Evolutionary conservation across 2,329 filamentous ascomycete genomes (phyloP).

Genomic region (Pezicula carpinea): DNA sequence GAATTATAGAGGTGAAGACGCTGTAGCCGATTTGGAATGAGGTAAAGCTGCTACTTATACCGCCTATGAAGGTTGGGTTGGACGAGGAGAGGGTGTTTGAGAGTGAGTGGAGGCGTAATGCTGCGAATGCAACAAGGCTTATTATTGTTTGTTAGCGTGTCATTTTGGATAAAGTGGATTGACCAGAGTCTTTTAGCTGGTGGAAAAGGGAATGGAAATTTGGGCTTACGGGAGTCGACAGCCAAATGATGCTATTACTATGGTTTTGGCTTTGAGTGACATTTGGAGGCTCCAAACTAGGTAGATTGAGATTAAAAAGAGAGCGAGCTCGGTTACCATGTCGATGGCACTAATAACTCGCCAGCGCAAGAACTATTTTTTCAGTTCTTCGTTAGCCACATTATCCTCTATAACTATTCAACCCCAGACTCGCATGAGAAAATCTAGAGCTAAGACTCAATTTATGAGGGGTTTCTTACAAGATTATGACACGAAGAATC

Average conservation of each 20-base stretch:
- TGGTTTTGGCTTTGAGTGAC: conserved; percentile 30
- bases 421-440: too few relatives aligned
- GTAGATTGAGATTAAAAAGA: conserved; percentile 33
- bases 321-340: conserved; percentile 32
- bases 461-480: conserved; percentile 30
- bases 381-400: too few relatives aligned
- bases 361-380: conserved; percentile 33
- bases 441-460: not conserved
- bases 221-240: conserved; percentile 33
- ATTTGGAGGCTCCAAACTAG: conserved; percentile 36
- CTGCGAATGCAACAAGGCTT: not conserved
- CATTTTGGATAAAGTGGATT: not conserved
- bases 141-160: conserved; percentile 5
- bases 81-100: not conserved
- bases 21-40: not conserved
- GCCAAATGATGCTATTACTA: conserved; percentile 35
- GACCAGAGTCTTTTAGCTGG: too few relatives aligned
- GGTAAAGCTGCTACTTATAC: not conserved
- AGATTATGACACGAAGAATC: conserved; percentile 24
- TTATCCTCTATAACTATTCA: too few relatives aligned
- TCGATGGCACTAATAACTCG: conserved; percentile 34
- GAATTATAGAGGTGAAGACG: not conserved
- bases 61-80: not conserved
- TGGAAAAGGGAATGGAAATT: too few relatives aligned
- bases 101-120: not conserved